Evolutionary conservation across 176 grass and related monocot genomes (phyloP).

Genomic region (Rhynchospora breviuscula): DNA sequence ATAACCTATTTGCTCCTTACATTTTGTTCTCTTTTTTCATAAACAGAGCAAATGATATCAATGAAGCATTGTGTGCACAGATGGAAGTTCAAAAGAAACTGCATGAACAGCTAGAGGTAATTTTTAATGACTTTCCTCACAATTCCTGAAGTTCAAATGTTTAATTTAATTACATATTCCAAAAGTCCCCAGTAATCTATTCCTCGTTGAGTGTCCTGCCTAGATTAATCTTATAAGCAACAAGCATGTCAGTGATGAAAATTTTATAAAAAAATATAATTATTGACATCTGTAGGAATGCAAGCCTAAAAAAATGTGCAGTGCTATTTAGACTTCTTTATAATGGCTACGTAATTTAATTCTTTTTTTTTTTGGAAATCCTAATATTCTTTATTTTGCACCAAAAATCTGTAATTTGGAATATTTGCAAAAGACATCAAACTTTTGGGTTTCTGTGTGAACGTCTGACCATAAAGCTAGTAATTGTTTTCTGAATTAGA

Average conservation of each 20-base stretch:
- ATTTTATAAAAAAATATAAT: not conserved
- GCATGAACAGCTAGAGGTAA: conserved; percentile 63
- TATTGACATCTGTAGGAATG: not conserved
- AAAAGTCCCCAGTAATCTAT: not conserved
- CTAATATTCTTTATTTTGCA: not conserved
- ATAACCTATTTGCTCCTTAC: not conserved
- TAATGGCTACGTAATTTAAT: not conserved
- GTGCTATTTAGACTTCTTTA: not conserved
- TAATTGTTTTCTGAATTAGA: not conserved
- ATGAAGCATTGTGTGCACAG: conserved; percentile 40
- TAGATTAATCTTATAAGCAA: not conserved
- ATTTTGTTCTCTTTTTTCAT: not conserved
- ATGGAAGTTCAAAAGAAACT: conserved; percentile 61
- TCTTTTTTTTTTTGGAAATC: not conserved
- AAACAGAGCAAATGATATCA: conserved; percentile 26
- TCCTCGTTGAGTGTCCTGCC: not conserved
- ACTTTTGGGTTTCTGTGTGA: not conserved
- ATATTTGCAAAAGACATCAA: conserved; percentile 6
- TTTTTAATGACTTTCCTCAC: not conserved
- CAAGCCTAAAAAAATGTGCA: not conserved
- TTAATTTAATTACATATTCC: not conserved
- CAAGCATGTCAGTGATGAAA: not conserved
- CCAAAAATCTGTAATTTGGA: not conserved
- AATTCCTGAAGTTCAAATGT: not conserved
- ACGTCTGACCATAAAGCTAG: not conserved